Conservation (phyloP, 2,329 filamentous ascomycete genomes). For the Diaporthe velutina region DNA sequence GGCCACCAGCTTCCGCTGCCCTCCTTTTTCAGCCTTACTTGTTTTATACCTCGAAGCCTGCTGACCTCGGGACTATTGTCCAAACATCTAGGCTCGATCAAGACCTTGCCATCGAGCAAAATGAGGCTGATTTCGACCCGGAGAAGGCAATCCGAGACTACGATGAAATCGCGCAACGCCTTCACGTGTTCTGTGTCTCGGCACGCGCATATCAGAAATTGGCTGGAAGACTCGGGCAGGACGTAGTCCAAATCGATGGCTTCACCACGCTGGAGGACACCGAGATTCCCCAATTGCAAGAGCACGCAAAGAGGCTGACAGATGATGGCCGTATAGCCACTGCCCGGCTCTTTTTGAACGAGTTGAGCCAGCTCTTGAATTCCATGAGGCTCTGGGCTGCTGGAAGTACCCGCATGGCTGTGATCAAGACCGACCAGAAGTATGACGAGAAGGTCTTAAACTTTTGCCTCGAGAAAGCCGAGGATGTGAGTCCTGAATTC, state of each 20-base stretch:
- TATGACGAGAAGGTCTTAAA: background rate
- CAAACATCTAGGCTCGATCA: conserved; percentile 60
- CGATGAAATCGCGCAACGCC: conserved; percentile 63
- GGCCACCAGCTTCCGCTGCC: too few relatives aligned
- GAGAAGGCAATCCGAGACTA: conserved; percentile 70
- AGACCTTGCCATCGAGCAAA: conserved; percentile 62
- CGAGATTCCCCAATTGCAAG: conserved; percentile 69
- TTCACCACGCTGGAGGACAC: conserved; percentile 68
- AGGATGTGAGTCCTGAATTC: too few relatives aligned
- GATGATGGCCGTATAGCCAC: conserved; percentile 48
- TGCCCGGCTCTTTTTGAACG: conserved; percentile 64
- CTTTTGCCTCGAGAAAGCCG: background rate
- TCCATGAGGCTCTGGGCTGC: conserved; percentile 61
- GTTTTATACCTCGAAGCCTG: too few relatives aligned
- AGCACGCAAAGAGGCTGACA: conserved; percentile 70
- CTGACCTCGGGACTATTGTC: background rate
- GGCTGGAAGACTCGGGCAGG: conserved; percentile 65
- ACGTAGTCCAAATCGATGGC: conserved; percentile 61
- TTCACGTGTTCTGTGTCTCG: conserved; percentile 76
- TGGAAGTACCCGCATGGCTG: background rate
- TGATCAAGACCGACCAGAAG: background rate
- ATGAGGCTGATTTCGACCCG: conserved; percentile 67
- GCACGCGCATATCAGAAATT: conserved; percentile 73
- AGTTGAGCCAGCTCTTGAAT: conserved; percentile 62
- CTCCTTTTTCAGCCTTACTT: too few relatives aligned